phyloP scores from a whole-genome alignment of 441 rosid species.

The Populus hybrid region DNA sequence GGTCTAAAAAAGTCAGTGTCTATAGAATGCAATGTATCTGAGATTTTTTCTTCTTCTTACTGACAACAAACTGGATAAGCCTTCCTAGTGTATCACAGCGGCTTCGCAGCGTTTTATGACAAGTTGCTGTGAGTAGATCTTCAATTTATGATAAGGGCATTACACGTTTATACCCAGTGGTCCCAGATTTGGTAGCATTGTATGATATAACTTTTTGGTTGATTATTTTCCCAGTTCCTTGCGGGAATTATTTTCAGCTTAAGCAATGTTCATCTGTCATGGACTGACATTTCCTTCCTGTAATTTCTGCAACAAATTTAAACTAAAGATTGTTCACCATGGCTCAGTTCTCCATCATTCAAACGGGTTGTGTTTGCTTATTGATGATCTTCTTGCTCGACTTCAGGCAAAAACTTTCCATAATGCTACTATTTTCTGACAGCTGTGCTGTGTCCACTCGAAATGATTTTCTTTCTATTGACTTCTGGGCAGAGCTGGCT shows the following conservation, averaged over 20 bases:
- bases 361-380: neutral
- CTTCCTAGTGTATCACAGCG: conserved; percentile 25
- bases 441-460: neutral
- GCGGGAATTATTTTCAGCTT: neutral
- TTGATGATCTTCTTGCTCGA: neutral
- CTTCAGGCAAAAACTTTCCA: neutral
- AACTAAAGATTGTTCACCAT: neutral
- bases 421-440: neutral
- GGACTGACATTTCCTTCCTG: neutral
- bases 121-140: conserved; percentile 14
- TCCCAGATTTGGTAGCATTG: neutral
- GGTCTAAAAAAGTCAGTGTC: conserved; percentile 21
- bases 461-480: neutral
- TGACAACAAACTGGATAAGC: conserved; percentile 24
- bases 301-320: no score
- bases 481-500: neutral
- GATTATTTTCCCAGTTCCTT: neutral
- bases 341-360: neutral
- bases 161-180: neutral
- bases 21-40: conserved; percentile 25
- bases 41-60: conserved; percentile 2
- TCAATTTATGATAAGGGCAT: conserved; percentile 18
- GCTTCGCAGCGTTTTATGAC: conserved; percentile 24
- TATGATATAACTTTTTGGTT: neutral
- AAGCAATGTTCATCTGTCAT: neutral